phyloP scores from a whole-genome alignment of 1,284 basidiomycete genomes.

The Kwoniella shivajii region DNA sequence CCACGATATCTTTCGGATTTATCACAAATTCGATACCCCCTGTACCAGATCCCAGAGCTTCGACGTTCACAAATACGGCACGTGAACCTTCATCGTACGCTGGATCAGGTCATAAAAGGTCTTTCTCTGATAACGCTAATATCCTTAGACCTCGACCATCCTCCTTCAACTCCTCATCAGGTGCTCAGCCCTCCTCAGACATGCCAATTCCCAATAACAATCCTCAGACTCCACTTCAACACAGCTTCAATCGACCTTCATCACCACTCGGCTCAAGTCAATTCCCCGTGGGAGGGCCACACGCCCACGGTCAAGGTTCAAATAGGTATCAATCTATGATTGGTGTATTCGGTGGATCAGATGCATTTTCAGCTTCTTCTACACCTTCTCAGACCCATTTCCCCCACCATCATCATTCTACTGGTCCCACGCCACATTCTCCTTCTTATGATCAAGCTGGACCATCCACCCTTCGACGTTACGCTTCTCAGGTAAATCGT shows the following conservation, averaged over 20 bases:
- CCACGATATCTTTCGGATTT: neutral
- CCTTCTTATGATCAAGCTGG: slow-evolving; percentile 8
- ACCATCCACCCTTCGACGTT: neutral
- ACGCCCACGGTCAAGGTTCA: neutral
- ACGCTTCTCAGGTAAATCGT: neutral
- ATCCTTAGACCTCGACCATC: neutral
- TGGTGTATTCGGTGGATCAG: neutral
- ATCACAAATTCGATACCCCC: neutral
- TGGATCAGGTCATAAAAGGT: slow-evolving; percentile 8
- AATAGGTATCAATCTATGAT: slow-evolving; percentile 1
- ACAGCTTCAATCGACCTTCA: neutral
- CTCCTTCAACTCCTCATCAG: neutral
- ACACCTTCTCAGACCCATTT: slow-evolving; percentile 1
- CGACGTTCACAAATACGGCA: neutral
- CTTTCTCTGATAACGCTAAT: slow-evolving; percentile 7
- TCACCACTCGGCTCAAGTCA: neutral
- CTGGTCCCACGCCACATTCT: neutral
- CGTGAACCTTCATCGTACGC: slow-evolving; percentile 1
- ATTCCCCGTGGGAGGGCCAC: slow-evolving; percentile 5
- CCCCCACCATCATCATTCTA: neutral
- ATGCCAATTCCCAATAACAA: neutral
- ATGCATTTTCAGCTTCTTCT: neutral
- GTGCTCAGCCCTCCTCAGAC: neutral
- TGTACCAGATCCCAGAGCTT: slow-evolving; percentile 11
- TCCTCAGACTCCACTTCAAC: neutral